A percentile compares a stretch with the other conserved stretches of the same genome.
Evolutionary conservation across 2,329 filamentous ascomycete species (phyloP).

Genomic region (Sporothrix euskadiensis): DNA sequence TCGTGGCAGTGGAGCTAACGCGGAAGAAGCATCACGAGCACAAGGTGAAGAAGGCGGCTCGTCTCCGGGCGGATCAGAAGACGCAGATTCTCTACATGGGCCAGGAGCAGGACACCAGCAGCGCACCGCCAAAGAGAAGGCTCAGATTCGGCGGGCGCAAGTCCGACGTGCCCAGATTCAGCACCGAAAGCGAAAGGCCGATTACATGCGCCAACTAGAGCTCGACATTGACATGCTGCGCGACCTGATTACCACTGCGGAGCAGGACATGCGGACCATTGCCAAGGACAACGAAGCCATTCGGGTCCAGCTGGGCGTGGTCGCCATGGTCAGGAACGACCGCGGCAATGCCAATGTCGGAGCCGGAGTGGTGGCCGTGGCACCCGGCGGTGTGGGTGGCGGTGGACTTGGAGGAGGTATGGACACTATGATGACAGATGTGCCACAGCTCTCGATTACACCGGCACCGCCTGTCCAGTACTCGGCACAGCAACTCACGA

Average conservation of each 20-base stretch:
- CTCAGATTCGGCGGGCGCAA: constrained; percentile 52
- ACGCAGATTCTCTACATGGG: not conserved
- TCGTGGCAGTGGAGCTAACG: constrained; percentile 22
- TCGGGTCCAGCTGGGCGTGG: constrained; percentile 38
- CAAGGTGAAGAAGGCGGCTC: constrained; percentile 18
- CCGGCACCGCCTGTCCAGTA: constrained; percentile 17
- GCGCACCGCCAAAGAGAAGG: constrained; percentile 42
- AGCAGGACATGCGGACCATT: constrained; percentile 45
- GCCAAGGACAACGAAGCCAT: constrained; percentile 49
- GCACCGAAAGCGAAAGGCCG: constrained; percentile 58
- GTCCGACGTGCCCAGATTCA: constrained; percentile 56
- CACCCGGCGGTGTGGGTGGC: constrained; percentile 16
- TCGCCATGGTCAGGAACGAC: constrained; percentile 1
- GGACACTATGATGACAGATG: not conserved
- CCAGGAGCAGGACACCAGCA: not conserved
- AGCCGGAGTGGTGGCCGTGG: constrained; percentile 23
- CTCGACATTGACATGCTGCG: constrained; percentile 51
- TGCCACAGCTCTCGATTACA: constrained; percentile 13
- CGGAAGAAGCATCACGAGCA: constrained; percentile 11
- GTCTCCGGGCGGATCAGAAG: constrained; percentile 17
- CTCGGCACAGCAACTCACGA: not conserved
- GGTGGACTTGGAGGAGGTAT: constrained; percentile 3
- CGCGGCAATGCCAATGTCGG: constrained; percentile 13
- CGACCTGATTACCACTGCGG: constrained; percentile 47
- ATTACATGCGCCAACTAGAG: constrained; percentile 58